Conservation (phyloP, 225 moss, liverwort and hornwort species). For the Sphagnum tenellum region DNA sequence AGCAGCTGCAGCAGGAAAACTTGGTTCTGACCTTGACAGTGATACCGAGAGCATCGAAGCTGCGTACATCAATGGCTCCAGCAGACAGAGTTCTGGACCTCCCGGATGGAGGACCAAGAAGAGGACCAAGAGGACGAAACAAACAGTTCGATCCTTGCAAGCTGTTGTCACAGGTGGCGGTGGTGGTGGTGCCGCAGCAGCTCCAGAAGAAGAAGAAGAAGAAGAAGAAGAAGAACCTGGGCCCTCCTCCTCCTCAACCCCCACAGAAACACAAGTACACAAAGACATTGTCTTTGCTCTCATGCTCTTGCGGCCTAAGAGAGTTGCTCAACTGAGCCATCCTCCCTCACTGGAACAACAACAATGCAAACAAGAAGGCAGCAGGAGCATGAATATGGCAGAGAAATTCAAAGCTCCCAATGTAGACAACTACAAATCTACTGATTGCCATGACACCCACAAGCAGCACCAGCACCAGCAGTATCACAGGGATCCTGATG, state of each 20-base stretch:
- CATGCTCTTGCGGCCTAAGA: constrained; percentile 34
- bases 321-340: too few relatives aligned
- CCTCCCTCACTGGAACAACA: constrained; percentile 1
- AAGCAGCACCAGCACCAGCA: too few relatives aligned
- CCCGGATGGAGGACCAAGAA: constrained; percentile 53
- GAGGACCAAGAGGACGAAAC: constrained; percentile 76
- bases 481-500: constrained; percentile 4
- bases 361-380: constrained; percentile 20
- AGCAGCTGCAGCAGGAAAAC: too few relatives aligned
- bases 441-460: too few relatives aligned
- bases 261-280: constrained; percentile 23
- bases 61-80: constrained; percentile 67
- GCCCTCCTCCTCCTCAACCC: not conserved
- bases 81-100: constrained; percentile 29
- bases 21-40: constrained; percentile 63
- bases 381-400: constrained; percentile 49
- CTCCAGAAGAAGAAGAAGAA: too few relatives aligned
- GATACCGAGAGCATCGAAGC: constrained; percentile 93
- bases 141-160: constrained; percentile 59
- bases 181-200: constrained; percentile 2
- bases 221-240: too few relatives aligned
- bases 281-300: constrained; percentile 60
- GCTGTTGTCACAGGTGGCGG: constrained; percentile 46
- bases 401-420: constrained; percentile 6
- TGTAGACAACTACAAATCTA: too few relatives aligned